phyloP scores from a whole-genome alignment of 306 rosid species.

The Prunus mume region DNA sequence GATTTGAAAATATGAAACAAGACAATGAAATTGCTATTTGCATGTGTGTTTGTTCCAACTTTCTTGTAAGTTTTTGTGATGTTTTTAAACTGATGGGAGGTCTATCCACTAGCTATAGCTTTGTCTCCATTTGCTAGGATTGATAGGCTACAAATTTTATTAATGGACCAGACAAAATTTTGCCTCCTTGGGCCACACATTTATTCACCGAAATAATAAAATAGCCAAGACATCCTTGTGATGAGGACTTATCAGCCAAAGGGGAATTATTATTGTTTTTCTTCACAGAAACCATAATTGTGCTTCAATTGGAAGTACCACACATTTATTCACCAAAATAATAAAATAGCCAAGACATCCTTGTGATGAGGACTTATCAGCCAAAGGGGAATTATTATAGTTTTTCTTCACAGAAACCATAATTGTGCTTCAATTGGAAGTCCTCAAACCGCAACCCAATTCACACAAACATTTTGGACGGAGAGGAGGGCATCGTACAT shows the following conservation, averaged over 20 bases:
- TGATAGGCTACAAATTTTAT: conserved; percentile 1
- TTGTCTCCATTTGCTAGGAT: conserved; percentile 6
- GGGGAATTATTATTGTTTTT: too few relatives aligned
- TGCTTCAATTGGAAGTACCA: not conserved
- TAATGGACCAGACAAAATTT: not conserved
- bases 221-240: not conserved
- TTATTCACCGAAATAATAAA: not conserved
- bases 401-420: too few relatives aligned
- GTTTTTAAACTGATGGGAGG: not conserved
- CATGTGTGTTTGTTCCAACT: not conserved
- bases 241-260: not conserved
- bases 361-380: not conserved
- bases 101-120: conserved; percentile 9
- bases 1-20: not conserved
- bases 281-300: too few relatives aligned
- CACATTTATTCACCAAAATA: not conserved
- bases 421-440: too few relatives aligned
- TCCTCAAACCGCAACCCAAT: too few relatives aligned
- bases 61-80: not conserved
- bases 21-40: not conserved
- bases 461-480: too few relatives aligned
- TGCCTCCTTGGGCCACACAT: conserved; percentile 9
- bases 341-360: not conserved
- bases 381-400: too few relatives aligned
- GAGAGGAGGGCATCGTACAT: too few relatives aligned